Evolutionary conservation across 2,329 filamentous ascomycete genomes (phyloP), one percentile per base, ranked within the genome.

Genomic region (Colletotrichum sp.): DNA sequence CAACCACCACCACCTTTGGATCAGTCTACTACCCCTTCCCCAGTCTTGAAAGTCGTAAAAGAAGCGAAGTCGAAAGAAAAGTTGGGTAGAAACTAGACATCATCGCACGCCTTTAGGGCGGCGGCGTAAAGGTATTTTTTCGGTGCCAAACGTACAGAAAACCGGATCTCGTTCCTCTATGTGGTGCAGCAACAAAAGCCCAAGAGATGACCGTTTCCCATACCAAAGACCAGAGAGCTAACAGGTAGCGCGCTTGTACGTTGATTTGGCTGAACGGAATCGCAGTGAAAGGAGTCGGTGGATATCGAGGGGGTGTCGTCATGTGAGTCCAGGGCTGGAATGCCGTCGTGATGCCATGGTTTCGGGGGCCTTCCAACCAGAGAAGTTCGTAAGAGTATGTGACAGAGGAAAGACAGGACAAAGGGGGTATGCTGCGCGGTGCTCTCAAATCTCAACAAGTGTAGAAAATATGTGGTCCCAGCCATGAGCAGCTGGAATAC

Each of bases 391-490:
- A 71, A 78, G 32, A 78, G 65, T 71, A 75, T 77, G 75, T 75
- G 71, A 78, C 63, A 78, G 65, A 71, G 71, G 71, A 69, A 77
- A 78, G 55, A 73, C 62, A 67, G 69, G 62, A 70, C 61, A 74
- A 81, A 74, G 77, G 80, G 83, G 83, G 83, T 85, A 85, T 84
- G 83, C 80, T 83, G 82, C 69, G 73, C 81, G 81, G 77, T 81
- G 78, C 82, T 83, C 79, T 77, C 77, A 76, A 80, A 81, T 77
- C 73, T 76, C 76, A 78, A 78, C 71, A 79, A 68, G 72, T 72
- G 70, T 68, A 72, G 57, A 59, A 75, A 77, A 72, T 27, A 64
- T 63, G 61, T 61, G 52, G 27, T 59, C 52, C 32, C 36, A 62
- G 52, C 69, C 25, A 64, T 9, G 13, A 39, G 32, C 15, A 68